Conservation (phyloP, 371 early-diverging fungal genomes). For the Apophysomyces elegans region DNA sequence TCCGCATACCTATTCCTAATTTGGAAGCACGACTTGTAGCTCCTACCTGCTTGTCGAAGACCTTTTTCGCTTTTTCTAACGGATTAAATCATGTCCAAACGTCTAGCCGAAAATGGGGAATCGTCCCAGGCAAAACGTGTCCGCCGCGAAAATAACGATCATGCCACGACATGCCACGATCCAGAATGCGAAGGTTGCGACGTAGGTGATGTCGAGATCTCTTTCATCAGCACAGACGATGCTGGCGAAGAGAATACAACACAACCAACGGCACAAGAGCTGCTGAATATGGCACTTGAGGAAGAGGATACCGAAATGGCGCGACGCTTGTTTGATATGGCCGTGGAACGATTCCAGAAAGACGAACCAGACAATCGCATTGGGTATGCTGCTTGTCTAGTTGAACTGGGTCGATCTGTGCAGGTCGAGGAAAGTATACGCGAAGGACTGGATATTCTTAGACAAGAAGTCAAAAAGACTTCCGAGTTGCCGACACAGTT, state of each 20-base stretch:
- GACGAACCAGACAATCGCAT: conserved; percentile 46
- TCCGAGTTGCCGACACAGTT: conserved; percentile 12
- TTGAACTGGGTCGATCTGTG: conserved; percentile 45
- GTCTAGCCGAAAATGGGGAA: conserved; percentile 19
- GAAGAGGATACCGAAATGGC: conserved; percentile 31
- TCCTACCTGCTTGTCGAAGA: too few relatives aligned
- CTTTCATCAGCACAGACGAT: conserved; percentile 49
- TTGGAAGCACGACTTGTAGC: too few relatives aligned
- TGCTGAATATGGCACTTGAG: conserved; percentile 60
- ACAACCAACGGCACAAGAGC: conserved; percentile 52
- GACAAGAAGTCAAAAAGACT: conserved; percentile 27
- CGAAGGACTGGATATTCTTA: conserved; percentile 47
- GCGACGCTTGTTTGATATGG: conserved; percentile 59
- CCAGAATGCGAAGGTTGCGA: conserved; percentile 60
- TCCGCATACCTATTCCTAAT: too few relatives aligned
- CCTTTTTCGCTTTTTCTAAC: too few relatives aligned
- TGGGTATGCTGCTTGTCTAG: conserved; percentile 47
- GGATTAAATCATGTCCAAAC: conserved; percentile 20
- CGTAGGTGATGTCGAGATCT: conserved; percentile 63
- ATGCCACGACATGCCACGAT: conserved; percentile 57
- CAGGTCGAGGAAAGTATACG: conserved; percentile 50
- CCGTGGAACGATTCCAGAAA: conserved; percentile 56
- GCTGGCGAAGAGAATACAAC: conserved; percentile 32
- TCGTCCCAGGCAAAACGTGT: conserved; percentile 18
- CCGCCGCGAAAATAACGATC: conserved; percentile 28